Percentiles rank a stretch among this genome's conserved stretches.
phyloP scores from a whole-genome alignment of 352 stramenopile genomes.

The Phytophthora rubi region DNA sequence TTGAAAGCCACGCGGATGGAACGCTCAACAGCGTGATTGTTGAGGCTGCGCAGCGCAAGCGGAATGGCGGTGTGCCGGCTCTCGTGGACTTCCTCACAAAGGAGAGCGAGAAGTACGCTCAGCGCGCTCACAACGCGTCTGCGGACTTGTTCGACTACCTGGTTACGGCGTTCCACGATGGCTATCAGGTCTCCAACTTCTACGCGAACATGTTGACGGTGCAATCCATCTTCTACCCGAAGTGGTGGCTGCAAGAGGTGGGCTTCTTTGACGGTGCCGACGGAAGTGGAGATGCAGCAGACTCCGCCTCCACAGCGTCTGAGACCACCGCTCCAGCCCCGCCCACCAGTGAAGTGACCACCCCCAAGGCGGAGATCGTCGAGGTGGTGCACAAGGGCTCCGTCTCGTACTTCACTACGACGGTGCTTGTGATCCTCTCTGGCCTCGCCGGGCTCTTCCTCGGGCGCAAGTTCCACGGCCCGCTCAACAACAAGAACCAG shows the following conservation, averaged over 20 bases:
- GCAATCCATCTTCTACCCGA: constrained; percentile 80
- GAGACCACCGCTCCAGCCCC: constrained; percentile 11
- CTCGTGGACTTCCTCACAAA: constrained; percentile 69
- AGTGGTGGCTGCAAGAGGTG: constrained; percentile 84
- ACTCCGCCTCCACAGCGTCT: constrained; percentile 11
- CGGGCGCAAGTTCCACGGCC: constrained; percentile 59
- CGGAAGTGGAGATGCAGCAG: constrained; percentile 14
- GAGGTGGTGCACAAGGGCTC: constrained; percentile 24
- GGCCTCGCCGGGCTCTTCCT: constrained; percentile 56
- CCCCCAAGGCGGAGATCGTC: constrained; percentile 20
- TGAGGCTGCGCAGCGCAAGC: constrained; percentile 49
- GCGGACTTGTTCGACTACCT: constrained; percentile 71
- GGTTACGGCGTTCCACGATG: constrained; percentile 84
- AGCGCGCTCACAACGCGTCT: constrained; percentile 59
- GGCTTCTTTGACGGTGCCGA: constrained; percentile 66
- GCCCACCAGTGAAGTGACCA: constrained; percentile 26
- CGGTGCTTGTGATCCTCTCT: constrained; percentile 56
- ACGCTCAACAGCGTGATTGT: constrained; percentile 43
- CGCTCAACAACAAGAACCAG: constrained; percentile 46
- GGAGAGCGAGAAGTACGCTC: constrained; percentile 56
- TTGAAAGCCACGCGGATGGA: constrained; percentile 56
- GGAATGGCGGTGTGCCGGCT: constrained; percentile 42
- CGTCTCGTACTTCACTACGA: constrained; percentile 61
- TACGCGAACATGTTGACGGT: constrained; percentile 46
- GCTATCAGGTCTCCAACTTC: constrained; percentile 74